A percentile compares a stretch with the other conserved stretches of the same genome.
phyloP scores from a whole-genome alignment of 768 basidiomycete genomes.

The Leccinum aurantiacum region DNA sequence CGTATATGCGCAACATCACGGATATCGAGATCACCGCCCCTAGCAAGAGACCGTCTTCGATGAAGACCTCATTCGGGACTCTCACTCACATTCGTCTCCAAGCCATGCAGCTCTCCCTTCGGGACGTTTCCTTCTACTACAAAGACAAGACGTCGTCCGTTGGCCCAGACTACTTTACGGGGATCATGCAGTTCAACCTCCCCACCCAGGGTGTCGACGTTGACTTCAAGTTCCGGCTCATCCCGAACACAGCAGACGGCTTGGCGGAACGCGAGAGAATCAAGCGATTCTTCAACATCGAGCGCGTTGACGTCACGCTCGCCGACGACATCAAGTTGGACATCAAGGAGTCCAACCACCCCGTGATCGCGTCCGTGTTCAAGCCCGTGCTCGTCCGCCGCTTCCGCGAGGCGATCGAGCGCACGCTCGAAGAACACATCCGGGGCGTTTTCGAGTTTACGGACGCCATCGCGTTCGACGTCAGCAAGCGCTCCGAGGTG shows the following conservation, averaged over 20 bases:
- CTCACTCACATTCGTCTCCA: constrained; percentile 66
- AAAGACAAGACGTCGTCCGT: constrained; percentile 56
- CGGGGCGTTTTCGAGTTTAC: constrained; percentile 48
- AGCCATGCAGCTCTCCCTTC: constrained; percentile 60
- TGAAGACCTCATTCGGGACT: constrained; percentile 55
- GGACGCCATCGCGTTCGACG: constrained; percentile 61
- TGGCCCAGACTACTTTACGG: constrained; percentile 58
- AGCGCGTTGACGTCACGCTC: constrained; percentile 53
- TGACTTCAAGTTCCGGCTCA: constrained; percentile 63
- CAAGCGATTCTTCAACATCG: constrained; percentile 58
- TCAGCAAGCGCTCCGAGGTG: constrained; percentile 55
- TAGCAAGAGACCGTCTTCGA: constrained; percentile 27
- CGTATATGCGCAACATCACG: constrained; percentile 71
- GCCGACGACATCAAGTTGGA: constrained; percentile 54
- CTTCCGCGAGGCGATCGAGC: constrained; percentile 60
- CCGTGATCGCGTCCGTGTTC: constrained; percentile 59
- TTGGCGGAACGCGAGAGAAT: constrained; percentile 43
- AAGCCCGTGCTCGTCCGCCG: constrained; percentile 58
- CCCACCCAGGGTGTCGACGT: constrained; percentile 69
- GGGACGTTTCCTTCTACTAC: constrained; percentile 75
- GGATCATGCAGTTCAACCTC: constrained; percentile 59
- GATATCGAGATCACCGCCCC: constrained; percentile 54
- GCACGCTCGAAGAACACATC: constrained; percentile 56
- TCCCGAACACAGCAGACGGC: constrained; percentile 48
- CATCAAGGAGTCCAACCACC: constrained; percentile 63